Conservation (phyloP, 2,329 filamentous ascomycete species). For the Escovopsis sp. region DNA sequence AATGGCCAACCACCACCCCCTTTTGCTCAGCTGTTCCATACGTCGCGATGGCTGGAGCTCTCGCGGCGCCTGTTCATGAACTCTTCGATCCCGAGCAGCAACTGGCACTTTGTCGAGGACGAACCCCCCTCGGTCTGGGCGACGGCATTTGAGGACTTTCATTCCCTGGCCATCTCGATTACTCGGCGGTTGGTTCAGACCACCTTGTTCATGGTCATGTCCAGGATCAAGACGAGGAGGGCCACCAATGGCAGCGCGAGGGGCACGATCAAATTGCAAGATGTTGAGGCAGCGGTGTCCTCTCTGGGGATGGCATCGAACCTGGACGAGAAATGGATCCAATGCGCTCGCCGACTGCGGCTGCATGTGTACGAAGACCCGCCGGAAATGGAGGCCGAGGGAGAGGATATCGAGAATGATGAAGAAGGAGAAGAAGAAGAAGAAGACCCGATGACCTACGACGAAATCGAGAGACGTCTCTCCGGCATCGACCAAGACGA, state of each 20-base stretch:
- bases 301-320: conserved; percentile 29
- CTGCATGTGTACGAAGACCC: conserved; percentile 31
- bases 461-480: conserved; percentile 29
- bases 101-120: conserved; percentile 51
- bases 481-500: conserved; percentile 4
- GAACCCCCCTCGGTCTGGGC: conserved; percentile 55
- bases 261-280: conserved; percentile 24
- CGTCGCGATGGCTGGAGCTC: conserved; percentile 46
- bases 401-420: too few species aligned
- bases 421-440: conserved; percentile 8
- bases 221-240: conserved; percentile 43
- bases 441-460: conserved; percentile 24
- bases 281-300: conserved; percentile 34
- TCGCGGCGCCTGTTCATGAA: conserved; percentile 67
- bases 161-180: conserved; percentile 50
- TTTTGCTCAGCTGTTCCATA: conserved; percentile 42
- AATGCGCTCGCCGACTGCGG: conserved; percentile 32
- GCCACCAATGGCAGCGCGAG: conserved; percentile 15
- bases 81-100: conserved; percentile 40
- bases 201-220: conserved; percentile 54
- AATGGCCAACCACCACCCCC: conserved; percentile 20
- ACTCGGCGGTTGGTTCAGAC: conserved; percentile 58
- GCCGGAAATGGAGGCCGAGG: conserved; percentile 5
- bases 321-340: conserved; percentile 30
- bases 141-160: conserved; percentile 63